A percentile compares a stretch with the other conserved stretches of the same genome.
phyloP scores from a whole-genome alignment of 768 basidiomycete genomes.

The Cytidiella melzeri region DNA sequence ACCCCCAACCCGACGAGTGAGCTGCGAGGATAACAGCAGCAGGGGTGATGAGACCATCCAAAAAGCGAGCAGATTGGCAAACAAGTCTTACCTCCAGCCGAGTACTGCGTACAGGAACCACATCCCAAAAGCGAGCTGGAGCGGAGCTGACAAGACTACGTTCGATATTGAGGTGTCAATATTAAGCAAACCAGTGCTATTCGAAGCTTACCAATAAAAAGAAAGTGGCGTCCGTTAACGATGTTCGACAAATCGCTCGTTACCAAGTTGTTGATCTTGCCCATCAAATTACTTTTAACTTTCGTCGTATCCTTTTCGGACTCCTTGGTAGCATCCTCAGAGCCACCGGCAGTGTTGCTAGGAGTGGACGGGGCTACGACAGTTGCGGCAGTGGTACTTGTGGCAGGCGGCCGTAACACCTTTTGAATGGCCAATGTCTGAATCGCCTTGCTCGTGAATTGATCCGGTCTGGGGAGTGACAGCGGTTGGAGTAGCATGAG shows the following conservation, averaged over 20 bases:
- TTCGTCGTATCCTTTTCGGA: neutral
- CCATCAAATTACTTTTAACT: conserved; percentile 43
- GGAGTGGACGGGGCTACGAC: conserved; percentile 5
- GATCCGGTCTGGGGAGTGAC: conserved; percentile 20
- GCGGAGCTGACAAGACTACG: conserved; percentile 6
- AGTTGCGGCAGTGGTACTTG: conserved; percentile 8
- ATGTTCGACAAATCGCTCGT: conserved; percentile 49
- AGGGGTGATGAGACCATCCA: conserved; percentile 29
- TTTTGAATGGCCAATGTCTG: conserved; percentile 9
- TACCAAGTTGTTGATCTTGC: conserved; percentile 73
- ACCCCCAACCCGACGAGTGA: conserved; percentile 32
- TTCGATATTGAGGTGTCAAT: too few species aligned
- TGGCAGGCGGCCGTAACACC: conserved; percentile 10
- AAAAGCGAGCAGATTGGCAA: conserved; percentile 7
- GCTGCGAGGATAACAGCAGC: neutral
- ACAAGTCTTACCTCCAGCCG: conserved; percentile 21
- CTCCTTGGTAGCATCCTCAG: conserved; percentile 4
- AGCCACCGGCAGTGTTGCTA: conserved; percentile 11
- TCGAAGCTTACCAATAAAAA: conserved; percentile 19
- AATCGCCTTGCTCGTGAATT: conserved; percentile 4
- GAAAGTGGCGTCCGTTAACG: conserved; percentile 18
- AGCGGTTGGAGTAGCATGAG: too few species aligned
- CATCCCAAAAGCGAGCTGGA: conserved; percentile 5
- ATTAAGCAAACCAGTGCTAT: too few species aligned
- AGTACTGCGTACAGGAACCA: conserved; percentile 25